phyloP scores from a whole-genome alignment of 2,329 filamentous ascomycete genomes.

The Venturia pyrina region DNA sequence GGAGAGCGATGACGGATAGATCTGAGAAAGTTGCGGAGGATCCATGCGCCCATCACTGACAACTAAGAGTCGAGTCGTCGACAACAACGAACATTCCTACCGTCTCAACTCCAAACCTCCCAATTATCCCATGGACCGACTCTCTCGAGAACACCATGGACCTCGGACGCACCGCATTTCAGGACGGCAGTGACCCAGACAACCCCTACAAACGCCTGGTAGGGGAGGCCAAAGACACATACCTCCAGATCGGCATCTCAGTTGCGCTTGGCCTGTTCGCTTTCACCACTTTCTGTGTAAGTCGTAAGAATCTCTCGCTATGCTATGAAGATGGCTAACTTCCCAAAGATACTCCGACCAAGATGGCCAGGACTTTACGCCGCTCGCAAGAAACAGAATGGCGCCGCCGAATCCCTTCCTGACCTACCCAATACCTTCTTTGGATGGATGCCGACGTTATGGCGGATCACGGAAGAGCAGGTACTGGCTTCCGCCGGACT shows the following conservation, averaged over 20 bases:
- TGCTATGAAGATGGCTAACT: slow-evolving; percentile 18
- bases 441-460: slow-evolving; percentile 85
- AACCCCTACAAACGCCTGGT: neutral
- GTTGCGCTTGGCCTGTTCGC: slow-evolving; percentile 58
- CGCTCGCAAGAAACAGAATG: slow-evolving; percentile 68
- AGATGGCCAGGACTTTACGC: slow-evolving; percentile 89
- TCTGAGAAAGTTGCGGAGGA: neutral
- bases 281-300: slow-evolving; percentile 67
- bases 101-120: neutral
- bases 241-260: slow-evolving; percentile 62
- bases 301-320: slow-evolving; percentile 17
- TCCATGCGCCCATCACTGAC: neutral
- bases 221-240: slow-evolving; percentile 33
- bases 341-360: slow-evolving; percentile 64
- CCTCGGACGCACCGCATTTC: neutral
- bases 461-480: slow-evolving; percentile 78
- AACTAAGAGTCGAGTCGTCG: too few species aligned
- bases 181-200: neutral
- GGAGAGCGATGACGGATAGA: neutral
- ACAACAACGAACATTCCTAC: neutral
- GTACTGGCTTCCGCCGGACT: slow-evolving; percentile 82
- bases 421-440: slow-evolving; percentile 75
- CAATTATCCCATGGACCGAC: neutral
- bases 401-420: slow-evolving; percentile 58
- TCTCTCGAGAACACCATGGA: neutral